phyloP scores from a whole-genome alignment of 352 stramenopile species.

The Globisporangium viniferum region DNA sequence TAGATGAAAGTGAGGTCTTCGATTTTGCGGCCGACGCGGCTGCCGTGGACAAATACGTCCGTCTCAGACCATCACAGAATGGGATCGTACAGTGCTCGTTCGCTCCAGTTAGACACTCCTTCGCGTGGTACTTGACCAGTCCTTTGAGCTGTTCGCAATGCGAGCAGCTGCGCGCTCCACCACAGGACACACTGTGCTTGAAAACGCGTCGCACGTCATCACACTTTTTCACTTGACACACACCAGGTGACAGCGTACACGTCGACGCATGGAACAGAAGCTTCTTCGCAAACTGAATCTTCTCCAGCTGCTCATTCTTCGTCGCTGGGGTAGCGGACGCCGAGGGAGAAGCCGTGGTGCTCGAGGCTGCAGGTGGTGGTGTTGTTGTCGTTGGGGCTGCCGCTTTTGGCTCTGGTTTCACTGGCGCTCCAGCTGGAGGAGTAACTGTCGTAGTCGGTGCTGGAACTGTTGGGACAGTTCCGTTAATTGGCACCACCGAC shows the following conservation, averaged over 20 bases:
- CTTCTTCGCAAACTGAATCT: slow-evolving; percentile 83
- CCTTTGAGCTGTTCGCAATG: slow-evolving; percentile 83
- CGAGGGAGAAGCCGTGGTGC: slow-evolving; percentile 18
- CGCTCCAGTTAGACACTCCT: slow-evolving; percentile 61
- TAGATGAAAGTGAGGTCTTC: slow-evolving; percentile 27
- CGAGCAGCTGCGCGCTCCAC: slow-evolving; percentile 57
- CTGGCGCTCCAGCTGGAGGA: slow-evolving; percentile 16
- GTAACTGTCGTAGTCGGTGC: neutral
- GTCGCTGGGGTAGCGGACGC: slow-evolving; percentile 18
- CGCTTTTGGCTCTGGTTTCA: slow-evolving; percentile 31
- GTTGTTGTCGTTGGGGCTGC: slow-evolving; percentile 4
- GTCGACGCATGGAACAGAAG: slow-evolving; percentile 74
- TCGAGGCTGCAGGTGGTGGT: neutral
- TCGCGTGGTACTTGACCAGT: slow-evolving; percentile 82
- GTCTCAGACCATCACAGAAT: slow-evolving; percentile 76
- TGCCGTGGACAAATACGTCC: slow-evolving; percentile 48
- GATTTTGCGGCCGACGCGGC: slow-evolving; percentile 26
- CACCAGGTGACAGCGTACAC: slow-evolving; percentile 49
- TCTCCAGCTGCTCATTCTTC: slow-evolving; percentile 70
- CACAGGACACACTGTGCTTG: slow-evolving; percentile 81
- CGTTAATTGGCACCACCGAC: neutral
- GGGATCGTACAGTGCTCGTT: slow-evolving; percentile 78
- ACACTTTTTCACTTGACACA: slow-evolving; percentile 85
- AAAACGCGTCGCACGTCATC: slow-evolving; percentile 84
- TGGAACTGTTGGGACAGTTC: neutral